Percentiles rank a stretch among this genome's conserved stretches.
Conservation (phyloP, 1,139 yeast genomes). For the Debaryomyces robertsiae region DNA sequence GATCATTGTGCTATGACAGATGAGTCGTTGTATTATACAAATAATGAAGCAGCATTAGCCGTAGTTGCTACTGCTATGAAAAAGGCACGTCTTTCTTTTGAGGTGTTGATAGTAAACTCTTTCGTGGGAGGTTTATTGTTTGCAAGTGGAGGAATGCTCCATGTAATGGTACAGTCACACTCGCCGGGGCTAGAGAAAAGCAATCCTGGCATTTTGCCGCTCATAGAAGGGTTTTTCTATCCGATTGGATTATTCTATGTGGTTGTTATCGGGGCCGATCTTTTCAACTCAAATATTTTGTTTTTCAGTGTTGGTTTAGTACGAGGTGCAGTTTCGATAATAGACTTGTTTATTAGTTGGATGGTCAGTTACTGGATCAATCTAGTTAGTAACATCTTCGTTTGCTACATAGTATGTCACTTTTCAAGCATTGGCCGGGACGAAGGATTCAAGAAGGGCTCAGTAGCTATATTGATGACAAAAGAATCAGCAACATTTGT, state of each 20-base stretch:
- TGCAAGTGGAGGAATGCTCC: constrained; percentile 73
- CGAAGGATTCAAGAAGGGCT: constrained; percentile 45
- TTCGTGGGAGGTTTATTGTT: constrained; percentile 72
- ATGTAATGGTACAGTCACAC: constrained; percentile 56
- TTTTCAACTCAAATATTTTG: constrained; percentile 70
- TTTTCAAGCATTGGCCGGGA: constrained; percentile 50
- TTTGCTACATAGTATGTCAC: constrained; percentile 62
- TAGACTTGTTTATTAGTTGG: constrained; percentile 70
- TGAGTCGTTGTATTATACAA: constrained; percentile 63
- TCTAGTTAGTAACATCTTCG: constrained; percentile 63
- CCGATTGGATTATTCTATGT: constrained; percentile 76
- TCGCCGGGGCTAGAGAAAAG: constrained; percentile 40
- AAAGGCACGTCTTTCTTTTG: constrained; percentile 65
- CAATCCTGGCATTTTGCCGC: constrained; percentile 56
- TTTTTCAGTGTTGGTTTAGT: constrained; percentile 68
- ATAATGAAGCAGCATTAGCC: constrained; percentile 79
- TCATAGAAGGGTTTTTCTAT: constrained; percentile 59
- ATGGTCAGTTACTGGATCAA: constrained; percentile 67
- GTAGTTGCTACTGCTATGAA: constrained; percentile 84
- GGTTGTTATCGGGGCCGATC: constrained; percentile 70
- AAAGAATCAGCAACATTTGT: constrained; percentile 55
- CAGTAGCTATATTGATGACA: constrained; percentile 45
- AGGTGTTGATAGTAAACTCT: constrained; percentile 60
- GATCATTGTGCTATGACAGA: constrained; percentile 24
- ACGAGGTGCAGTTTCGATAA: constrained; percentile 65